These are phyloP conservation scores for Tetraselmis striata DNA, from an alignment of 139 green algal species.

Conservation along the genomic window DNA sequence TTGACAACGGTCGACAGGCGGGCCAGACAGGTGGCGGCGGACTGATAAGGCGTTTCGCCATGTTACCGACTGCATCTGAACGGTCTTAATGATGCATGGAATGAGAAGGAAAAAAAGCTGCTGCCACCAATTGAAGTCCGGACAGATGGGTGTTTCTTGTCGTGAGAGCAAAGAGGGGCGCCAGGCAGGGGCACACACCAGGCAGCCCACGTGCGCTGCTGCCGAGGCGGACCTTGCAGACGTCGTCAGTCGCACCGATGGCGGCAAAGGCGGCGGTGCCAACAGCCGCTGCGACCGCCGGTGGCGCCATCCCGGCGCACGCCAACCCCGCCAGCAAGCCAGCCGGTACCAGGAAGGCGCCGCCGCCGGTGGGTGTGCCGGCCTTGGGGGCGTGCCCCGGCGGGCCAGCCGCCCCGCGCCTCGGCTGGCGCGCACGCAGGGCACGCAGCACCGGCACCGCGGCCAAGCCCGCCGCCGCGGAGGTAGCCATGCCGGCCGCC, in stretches of 20 bases:
- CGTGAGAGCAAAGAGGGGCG: too few relatives aligned
- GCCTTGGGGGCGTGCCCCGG: not conserved
- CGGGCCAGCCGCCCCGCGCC: too few relatives aligned
- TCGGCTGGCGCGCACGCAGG: not conserved
- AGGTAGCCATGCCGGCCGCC: not conserved
- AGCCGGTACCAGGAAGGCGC: not conserved
- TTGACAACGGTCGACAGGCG: too few relatives aligned
- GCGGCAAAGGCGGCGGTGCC: not conserved
- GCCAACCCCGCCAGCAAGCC: not conserved
- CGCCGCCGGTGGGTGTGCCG: not conserved
- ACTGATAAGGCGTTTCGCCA: too few relatives aligned
- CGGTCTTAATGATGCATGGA: too few relatives aligned
- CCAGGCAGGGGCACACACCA: too few relatives aligned
- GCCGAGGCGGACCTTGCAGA: not conserved
- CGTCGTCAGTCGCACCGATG: not conserved
- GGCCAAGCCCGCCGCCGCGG: not conserved
- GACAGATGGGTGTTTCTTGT: too few relatives aligned
- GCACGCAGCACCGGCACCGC: not conserved
- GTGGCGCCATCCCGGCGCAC: not conserved
- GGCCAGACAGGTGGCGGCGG: too few relatives aligned
- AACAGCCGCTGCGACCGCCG: not conserved
- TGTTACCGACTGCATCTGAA: too few relatives aligned
- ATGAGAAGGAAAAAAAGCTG: too few relatives aligned
- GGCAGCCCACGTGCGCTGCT: not conserved
- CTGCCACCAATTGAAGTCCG: too few relatives aligned